Base-by-base conservation (phyloP, 2,329 filamentous ascomycete species). In the Ophiocordyceps camponoti-saundersi region DNA sequence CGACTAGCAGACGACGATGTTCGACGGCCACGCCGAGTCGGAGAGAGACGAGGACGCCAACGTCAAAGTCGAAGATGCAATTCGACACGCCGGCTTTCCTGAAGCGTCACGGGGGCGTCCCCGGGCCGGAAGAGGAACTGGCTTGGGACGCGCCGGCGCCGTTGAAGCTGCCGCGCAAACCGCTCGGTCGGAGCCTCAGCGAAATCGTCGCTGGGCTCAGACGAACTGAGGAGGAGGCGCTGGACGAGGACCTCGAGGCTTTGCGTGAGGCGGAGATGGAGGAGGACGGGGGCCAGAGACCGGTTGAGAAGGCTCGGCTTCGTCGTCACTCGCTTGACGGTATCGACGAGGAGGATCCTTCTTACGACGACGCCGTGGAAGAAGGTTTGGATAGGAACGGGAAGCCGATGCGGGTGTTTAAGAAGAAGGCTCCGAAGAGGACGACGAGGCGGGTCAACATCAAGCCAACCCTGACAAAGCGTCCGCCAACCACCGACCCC, bases 391-490 rank as follows among this genome's bases (percentile, higher is more conserved):
- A 68, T 46, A 68, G 67, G n/a, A 65, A 77, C 54, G 78, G 78
- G 2, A 69, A 74, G 51, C 79, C 79, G 2, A 59, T 79, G 36
- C 75, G 71, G 47, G 63, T 76, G 1, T 90, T 75, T 68, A 90
- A 89, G 70, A 92, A 92, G 73, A 85, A 85, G 67, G 85, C 84
- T 0, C 75, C 85, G 59, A 92, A 92, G 68, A 72, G 85, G 50
- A 86, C 84, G 47, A 90, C 85, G 3, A 71, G 80, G 51, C 68
- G 72, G 44, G 71, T 75, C 47, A 87, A 80, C 49, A 85, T 82
- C 66, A 70, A 65, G 51, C 77, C 76, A 2, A 71, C 63, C 1
- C 59, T 66, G 47, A 58, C 60, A 7, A 73, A 71, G 55, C 70
- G 77, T 36, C 69, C 72, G 21, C 51, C 60, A 16, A 53, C 58